Evolutionary conservation across 2,329 filamentous ascomycete species (phyloP), one percentile per base, ranked within the genome.

Genomic region (Penicillium sp.): DNA sequence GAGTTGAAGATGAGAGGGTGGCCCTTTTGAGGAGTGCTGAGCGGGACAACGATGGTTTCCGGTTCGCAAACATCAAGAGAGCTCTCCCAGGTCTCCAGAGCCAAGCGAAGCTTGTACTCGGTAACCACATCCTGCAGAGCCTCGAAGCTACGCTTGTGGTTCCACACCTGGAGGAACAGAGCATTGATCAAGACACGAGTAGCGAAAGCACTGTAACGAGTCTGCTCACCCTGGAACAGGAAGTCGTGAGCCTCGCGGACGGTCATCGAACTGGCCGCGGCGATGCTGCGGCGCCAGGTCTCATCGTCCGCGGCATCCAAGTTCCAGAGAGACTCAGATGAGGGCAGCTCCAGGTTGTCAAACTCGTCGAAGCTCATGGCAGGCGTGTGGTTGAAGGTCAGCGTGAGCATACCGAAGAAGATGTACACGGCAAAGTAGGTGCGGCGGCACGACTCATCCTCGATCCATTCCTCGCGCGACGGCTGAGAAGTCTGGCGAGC

Each of bases 391-490:
- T 98, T 98, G 85, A 96, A 99, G 0, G 94, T 96, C 78, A 99
- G 79, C 0, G 95, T 98, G 70, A 98, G 81, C 72, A 98, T 85
- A 59, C 95, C 95, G 74, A 98, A 98, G 86, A 98, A 98, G 78
- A 98, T 97, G 82, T 98, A 99, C 63, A 98, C 95, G 0, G 95
- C 94, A 73, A 96, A 99, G 81, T 98, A 99, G 0, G 95, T 98
- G 64, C 95, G 91, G 62, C 94, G 89, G 78, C 95, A 97, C 55
- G 94, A 93, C 79, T 99, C 95, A 73, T 99, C 95, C 72, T 96
- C 93, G 49, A 98, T 89, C 95, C 95, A 99, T 75, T 98, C 92
- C 17, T 90, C 86, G 60, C 93, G 91, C 42, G 86, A 92, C 1
- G 94, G 92, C 64, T 86, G 85, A 30, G 87, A 84, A 49, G 87